A percentile compares a stretch with the other conserved stretches of the same genome.
These are phyloP conservation scores for Iodosphaeria phyllophila DNA, from an alignment of 2,329 filamentous ascomycete species.

Conservation along the genomic window DNA sequence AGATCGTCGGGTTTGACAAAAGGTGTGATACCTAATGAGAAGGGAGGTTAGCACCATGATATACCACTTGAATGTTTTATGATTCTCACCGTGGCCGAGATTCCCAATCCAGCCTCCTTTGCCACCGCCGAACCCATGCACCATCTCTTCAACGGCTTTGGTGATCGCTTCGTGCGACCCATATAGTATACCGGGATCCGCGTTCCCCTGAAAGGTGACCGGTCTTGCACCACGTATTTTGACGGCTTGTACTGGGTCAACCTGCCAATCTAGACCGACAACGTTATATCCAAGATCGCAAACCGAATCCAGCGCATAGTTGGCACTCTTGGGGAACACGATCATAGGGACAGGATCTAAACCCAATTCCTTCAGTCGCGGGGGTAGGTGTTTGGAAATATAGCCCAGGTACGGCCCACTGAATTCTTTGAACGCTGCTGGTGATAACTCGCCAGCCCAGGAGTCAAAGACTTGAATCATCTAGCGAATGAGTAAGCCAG, in stretches of 20 bases:
- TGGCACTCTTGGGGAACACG: slow-evolving; percentile 94
- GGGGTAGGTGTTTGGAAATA: slow-evolving; percentile 67
- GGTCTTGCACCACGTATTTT: slow-evolving; percentile 57
- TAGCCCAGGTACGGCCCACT: slow-evolving; percentile 71
- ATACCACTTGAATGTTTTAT: neutral
- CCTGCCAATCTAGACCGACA: slow-evolving; percentile 86
- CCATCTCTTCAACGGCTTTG: slow-evolving; percentile 66
- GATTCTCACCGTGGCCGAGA: slow-evolving; percentile 61
- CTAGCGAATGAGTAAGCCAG: slow-evolving; percentile 17
- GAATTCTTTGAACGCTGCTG: slow-evolving; percentile 66
- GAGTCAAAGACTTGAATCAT: slow-evolving; percentile 95
- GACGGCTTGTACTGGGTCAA: slow-evolving; percentile 71
- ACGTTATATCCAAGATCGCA: slow-evolving; percentile 86
- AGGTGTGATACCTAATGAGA: slow-evolving; percentile 63
- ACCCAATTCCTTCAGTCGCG: slow-evolving; percentile 52
- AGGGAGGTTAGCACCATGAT: neutral
- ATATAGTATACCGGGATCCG: slow-evolving; percentile 85
- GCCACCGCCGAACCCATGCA: slow-evolving; percentile 59
- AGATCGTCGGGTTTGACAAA: slow-evolving; percentile 87
- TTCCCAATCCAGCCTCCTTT: slow-evolving; percentile 93
- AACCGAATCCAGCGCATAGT: slow-evolving; percentile 78
- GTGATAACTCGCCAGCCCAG: slow-evolving; percentile 88
- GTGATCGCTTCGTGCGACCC: slow-evolving; percentile 70
- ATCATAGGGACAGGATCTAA: slow-evolving; percentile 83
- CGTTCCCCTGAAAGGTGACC: slow-evolving; percentile 80